A percentile compares a stretch with the other conserved stretches of the same genome.
phyloP scores from a whole-genome alignment of 2,329 filamentous ascomycete species.

The Talaromyces sp. region DNA sequence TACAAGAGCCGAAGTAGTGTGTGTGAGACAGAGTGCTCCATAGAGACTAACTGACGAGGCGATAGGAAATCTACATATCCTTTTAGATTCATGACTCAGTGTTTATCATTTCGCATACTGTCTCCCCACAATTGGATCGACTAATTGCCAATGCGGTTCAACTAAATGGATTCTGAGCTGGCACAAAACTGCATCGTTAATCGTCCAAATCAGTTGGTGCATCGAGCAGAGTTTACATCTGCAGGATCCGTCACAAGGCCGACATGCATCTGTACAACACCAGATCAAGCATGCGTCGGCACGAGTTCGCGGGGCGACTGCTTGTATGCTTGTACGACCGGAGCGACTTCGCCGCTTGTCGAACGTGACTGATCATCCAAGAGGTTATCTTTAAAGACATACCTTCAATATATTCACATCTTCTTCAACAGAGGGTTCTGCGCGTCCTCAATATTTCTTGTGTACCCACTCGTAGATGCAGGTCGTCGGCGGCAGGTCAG shows the following conservation, averaged over 20 bases:
- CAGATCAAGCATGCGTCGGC: constrained; percentile 1
- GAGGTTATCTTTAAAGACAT: neutral
- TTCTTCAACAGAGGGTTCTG: neutral
- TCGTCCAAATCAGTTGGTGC: neutral
- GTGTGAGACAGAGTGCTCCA: neutral
- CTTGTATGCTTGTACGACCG: neutral
- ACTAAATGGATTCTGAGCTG: neutral
- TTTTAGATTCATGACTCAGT: neutral
- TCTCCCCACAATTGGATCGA: neutral
- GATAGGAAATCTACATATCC: neutral
- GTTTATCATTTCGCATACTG: neutral
- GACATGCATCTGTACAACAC: constrained; percentile 11
- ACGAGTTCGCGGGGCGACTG: neutral
- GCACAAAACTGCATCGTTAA: neutral
- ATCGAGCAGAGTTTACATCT: neutral
- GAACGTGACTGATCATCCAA: neutral
- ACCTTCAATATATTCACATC: neutral
- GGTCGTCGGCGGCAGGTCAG: neutral
- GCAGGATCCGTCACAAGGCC: neutral
- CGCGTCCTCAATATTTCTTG: neutral
- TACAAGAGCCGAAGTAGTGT: neutral
- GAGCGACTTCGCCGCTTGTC: neutral
- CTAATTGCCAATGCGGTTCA: neutral
- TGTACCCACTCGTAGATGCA: neutral
- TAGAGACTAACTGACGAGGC: neutral